These are phyloP conservation scores for Sporisorium scitamineum DNA, from an alignment of 1,284 basidiomycete genomes.

Conservation along the genomic window DNA sequence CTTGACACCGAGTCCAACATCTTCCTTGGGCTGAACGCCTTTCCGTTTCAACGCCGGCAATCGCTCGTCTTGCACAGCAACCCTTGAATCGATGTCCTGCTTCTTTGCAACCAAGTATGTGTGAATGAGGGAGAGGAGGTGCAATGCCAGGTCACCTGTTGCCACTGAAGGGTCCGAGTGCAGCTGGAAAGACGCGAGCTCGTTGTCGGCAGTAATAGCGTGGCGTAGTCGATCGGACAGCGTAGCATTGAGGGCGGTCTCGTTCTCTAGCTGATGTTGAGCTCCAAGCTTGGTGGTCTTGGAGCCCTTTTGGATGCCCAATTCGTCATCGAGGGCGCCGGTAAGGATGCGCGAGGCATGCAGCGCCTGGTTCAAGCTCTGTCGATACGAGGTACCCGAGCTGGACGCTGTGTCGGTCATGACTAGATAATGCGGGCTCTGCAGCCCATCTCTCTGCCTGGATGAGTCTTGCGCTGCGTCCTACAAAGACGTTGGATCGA, in stretches of 20 bases:
- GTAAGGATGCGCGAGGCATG: conserved; percentile 38
- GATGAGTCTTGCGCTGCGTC: neutral
- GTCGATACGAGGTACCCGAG: conserved; percentile 33
- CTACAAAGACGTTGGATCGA: too few relatives aligned
- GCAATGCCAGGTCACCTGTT: conserved; percentile 38
- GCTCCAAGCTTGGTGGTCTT: conserved; percentile 30
- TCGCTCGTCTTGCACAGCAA: conserved; percentile 16
- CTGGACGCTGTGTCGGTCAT: conserved; percentile 30
- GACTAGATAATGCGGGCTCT: neutral
- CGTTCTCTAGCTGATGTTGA: conserved; percentile 19
- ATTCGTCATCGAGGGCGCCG: conserved; percentile 37
- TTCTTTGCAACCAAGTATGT: conserved; percentile 23
- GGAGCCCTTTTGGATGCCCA: conserved; percentile 33
- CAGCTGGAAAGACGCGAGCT: conserved; percentile 18
- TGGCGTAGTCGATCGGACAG: conserved; percentile 16
- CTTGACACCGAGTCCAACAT: conserved; percentile 44
- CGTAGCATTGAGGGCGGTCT: conserved; percentile 24
- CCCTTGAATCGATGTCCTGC: conserved; percentile 24
- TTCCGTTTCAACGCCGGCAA: conserved; percentile 16
- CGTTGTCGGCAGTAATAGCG: conserved; percentile 16
- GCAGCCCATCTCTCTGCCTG: conserved; percentile 3
- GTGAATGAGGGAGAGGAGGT: conserved; percentile 33
- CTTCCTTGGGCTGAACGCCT: conserved; percentile 35
- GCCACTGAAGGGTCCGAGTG: conserved; percentile 21
- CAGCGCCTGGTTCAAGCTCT: conserved; percentile 31